These are phyloP conservation scores for Nitzschia putrida DNA, from an alignment of 108 stramenopile genomes.

Conservation along the genomic window DNA sequence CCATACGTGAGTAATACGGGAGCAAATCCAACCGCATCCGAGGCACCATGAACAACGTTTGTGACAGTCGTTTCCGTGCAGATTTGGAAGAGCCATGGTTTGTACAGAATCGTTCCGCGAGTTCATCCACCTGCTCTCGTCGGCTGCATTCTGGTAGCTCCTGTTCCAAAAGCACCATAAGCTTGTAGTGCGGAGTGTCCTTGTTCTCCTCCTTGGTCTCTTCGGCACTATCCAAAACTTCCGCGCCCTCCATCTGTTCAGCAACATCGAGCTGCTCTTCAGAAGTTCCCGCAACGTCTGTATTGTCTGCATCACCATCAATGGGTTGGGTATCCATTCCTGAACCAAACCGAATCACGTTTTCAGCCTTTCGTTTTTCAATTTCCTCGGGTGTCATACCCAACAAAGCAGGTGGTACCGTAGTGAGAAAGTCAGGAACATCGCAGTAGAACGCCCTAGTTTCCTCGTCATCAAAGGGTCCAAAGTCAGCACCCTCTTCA, in stretches of 20 bases:
- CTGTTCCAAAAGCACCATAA: slow-evolving; percentile 86
- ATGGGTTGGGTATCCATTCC: slow-evolving; percentile 40
- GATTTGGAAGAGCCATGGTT: slow-evolving; percentile 80
- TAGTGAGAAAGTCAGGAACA: slow-evolving; percentile 88
- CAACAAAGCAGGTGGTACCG: slow-evolving; percentile 86
- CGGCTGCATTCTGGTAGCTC: slow-evolving; percentile 89
- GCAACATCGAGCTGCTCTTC: slow-evolving; percentile 55
- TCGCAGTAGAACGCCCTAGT: slow-evolving; percentile 91
- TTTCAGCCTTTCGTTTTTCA: slow-evolving; percentile 69
- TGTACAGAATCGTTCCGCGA: slow-evolving; percentile 83
- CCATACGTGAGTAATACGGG: slow-evolving; percentile 89
- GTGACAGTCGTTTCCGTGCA: slow-evolving; percentile 77
- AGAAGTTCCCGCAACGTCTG: slow-evolving; percentile 37
- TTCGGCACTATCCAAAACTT: slow-evolving; percentile 30
- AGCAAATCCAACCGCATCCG: slow-evolving; percentile 80
- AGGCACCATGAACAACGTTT: slow-evolving; percentile 85
- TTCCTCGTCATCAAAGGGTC: slow-evolving; percentile 93
- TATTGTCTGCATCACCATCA: slow-evolving; percentile 32
- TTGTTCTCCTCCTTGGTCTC: slow-evolving; percentile 58
- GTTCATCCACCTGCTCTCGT: slow-evolving; percentile 85
- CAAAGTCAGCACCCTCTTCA: slow-evolving; percentile 67
- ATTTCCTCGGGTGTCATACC: slow-evolving; percentile 77
- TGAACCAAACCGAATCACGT: slow-evolving; percentile 62
- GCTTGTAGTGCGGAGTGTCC: slow-evolving; percentile 84
- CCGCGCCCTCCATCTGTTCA: slow-evolving; percentile 46